A percentile compares a stretch with the other conserved stretches of the same genome.
Conservation (phyloP, 768 basidiomycete genomes). For the Suillus subalutaceus region DNA sequence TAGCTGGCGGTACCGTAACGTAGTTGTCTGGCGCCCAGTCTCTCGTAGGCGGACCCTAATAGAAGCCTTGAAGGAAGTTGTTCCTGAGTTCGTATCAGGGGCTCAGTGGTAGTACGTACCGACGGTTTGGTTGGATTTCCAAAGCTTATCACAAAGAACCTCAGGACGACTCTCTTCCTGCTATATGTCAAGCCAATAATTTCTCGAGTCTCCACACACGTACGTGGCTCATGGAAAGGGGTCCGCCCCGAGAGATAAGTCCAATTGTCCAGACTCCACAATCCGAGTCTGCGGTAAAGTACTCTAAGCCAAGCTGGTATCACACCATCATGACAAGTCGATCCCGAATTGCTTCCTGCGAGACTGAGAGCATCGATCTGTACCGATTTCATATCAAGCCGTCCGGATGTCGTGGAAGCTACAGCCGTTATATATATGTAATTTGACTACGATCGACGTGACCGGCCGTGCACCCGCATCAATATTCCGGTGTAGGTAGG, state of each 20-base stretch:
- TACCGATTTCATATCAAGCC: background rate
- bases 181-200: background rate
- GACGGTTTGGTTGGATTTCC: background rate
- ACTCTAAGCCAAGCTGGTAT: background rate
- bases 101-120: background rate
- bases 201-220: background rate
- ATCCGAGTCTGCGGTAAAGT: background rate
- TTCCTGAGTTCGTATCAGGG: background rate
- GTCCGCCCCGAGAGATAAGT: background rate
- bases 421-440: background rate
- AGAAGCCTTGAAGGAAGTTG: background rate
- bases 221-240: background rate
- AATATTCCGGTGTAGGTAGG: no score
- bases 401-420: conserved; percentile 6
- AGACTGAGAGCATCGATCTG: background rate
- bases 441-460: background rate
- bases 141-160: background rate
- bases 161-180: background rate
- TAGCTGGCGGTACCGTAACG: background rate
- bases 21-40: background rate
- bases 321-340: background rate
- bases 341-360: background rate
- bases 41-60: background rate
- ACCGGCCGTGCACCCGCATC: background rate
- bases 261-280: background rate